Evolutionary conservation across 208 protist genomes (phyloP).

Genomic region (Naegleria fowleri): DNA sequence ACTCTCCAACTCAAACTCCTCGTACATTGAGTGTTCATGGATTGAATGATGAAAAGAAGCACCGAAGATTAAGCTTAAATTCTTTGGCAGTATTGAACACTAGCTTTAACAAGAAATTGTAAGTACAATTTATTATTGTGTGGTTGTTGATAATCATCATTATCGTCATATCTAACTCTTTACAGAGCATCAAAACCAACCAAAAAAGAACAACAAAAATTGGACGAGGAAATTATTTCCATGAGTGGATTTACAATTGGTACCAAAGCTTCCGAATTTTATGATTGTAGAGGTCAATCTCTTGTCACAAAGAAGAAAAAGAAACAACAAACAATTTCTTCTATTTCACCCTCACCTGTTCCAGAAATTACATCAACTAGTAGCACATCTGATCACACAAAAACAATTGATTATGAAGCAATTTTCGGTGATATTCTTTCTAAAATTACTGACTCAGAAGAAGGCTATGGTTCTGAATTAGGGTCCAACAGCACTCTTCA

Average conservation of each 20-base stretch:
- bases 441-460: background rate
- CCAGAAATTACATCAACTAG: background rate
- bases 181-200: background rate
- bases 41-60: background rate
- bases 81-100: background rate
- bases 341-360: background rate
- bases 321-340: background rate
- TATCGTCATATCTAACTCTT: no score
- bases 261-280: background rate
- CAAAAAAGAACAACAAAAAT: background rate
- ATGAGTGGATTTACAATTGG: background rate
- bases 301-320: background rate
- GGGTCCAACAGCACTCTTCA: background rate
- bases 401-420: background rate
- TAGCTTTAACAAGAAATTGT: background rate
- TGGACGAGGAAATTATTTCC: background rate
- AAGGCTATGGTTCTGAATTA: background rate
- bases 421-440: background rate
- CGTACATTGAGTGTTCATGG: background rate
- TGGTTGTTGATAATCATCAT: no score
- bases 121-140: background rate
- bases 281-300: conserved; percentile 1
- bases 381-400: background rate
- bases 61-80: background rate
- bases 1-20: background rate